Conservation (phyloP, 176 grass and related monocot genomes). For the Aegilops bicornis region DNA sequence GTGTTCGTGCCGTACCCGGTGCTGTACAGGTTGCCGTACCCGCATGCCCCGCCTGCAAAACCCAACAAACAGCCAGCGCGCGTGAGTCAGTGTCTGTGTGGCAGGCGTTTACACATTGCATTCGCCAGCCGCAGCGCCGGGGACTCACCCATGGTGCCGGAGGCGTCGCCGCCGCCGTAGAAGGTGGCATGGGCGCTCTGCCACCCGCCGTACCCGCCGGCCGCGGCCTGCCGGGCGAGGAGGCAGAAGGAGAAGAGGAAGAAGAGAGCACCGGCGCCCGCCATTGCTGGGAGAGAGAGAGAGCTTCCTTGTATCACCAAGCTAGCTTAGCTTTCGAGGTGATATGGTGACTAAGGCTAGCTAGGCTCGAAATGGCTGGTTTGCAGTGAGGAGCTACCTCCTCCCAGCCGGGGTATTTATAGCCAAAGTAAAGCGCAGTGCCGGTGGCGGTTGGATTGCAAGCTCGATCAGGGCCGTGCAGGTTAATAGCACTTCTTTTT, state of each 20-base stretch:
- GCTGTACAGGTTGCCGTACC: slow-evolving; percentile 96
- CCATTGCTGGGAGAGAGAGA: slow-evolving; percentile 25
- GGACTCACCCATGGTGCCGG: slow-evolving; percentile 82
- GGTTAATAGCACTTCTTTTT: neutral
- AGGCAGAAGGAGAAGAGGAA: slow-evolving; percentile 18
- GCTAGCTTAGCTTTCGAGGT: neutral
- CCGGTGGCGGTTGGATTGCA: slow-evolving; percentile 41
- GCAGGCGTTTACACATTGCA: neutral
- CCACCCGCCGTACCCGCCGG: slow-evolving; percentile 52
- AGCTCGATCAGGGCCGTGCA: neutral
- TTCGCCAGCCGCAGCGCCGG: neutral
- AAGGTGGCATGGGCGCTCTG: slow-evolving; percentile 84
- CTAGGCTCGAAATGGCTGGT: slow-evolving; percentile 1
- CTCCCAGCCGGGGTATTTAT: slow-evolving; percentile 30
- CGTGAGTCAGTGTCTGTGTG: neutral
- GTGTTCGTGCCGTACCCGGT: slow-evolving; percentile 89
- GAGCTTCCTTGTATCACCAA: neutral
- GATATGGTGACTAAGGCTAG: neutral
- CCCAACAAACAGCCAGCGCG: neutral
- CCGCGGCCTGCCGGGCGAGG: slow-evolving; percentile 22
- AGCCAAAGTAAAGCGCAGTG: neutral
- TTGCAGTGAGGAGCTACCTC: slow-evolving; percentile 10
- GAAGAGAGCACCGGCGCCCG: slow-evolving; percentile 6
- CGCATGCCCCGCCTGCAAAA: slow-evolving; percentile 81
- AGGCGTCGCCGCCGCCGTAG: slow-evolving; percentile 88